Evolutionary conservation across 352 stramenopile species (phyloP), one percentile per base, ranked within the genome.

Genomic region (Achlya hypogyna): DNA sequence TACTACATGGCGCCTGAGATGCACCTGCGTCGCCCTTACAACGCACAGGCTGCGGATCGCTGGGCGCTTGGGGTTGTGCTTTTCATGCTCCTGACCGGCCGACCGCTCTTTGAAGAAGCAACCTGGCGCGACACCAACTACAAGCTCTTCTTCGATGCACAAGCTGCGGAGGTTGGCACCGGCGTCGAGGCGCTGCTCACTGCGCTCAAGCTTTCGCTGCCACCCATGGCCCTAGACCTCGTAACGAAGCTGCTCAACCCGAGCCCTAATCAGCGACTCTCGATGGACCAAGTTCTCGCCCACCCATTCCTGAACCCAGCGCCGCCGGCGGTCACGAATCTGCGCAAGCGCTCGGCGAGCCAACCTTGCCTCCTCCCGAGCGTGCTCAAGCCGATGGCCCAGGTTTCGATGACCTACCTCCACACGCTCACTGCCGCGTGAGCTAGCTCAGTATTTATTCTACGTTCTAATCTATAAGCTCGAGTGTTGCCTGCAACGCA

Each of bases 211-310:
- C 51, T 35, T 25, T 27, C 20, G 6, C 51, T 31, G 10, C 52
- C 20, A 51, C 4, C 35, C n/a, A 27, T 16, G 16, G 54, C 54
- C 2, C 32, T 64, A 20, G 54, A 64, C 23, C 54, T 64, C 34
- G 3, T 64, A 22, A 64, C 54, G 4, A 22, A 52, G n/a, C 40
- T 64, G 1, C 23, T 64, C 4, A 35, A 38, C 27, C 54, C 54
- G 25, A 34, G 35, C 25, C 34, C 54, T 3, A 38, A 22, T 14
- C 32, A 52, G 1, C 54, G 54, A 12, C 22, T 64, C 2, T 77
- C 74, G n/a, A 88, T 90, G 63, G 71, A 77, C 45, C 53, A 78
- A 52, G 81, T 93, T 49, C 73, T 89, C 23, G 47, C 69, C 14
- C 84, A 93, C 69, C 66, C 82, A 62, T 91, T 89, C 70, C 49